Percentiles rank a stretch among this genome's conserved stretches.
Evolutionary conservation across 805 yeast genomes (phyloP).

Genomic region (Ogataea saltuana): DNA sequence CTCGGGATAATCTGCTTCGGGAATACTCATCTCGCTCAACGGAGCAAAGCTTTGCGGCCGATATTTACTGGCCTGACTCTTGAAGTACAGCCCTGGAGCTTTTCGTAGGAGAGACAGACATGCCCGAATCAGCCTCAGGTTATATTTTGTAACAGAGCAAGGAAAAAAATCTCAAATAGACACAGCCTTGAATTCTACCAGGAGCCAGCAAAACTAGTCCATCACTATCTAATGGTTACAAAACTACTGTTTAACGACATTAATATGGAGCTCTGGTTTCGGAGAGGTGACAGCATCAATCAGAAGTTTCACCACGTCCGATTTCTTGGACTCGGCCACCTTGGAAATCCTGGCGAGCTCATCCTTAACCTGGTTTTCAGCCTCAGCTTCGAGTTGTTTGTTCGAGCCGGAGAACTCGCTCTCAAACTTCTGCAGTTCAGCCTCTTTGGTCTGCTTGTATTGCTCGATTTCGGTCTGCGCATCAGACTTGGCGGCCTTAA

Average conservation of each 20-base stretch:
- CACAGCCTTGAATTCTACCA: too few species aligned
- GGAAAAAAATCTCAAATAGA: neutral
- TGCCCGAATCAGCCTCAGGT: neutral
- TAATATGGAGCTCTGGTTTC: conserved; percentile 78
- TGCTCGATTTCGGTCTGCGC: conserved; percentile 87
- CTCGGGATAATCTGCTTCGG: conserved; percentile 34
- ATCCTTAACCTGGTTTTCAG: conserved; percentile 68
- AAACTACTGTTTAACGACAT: conserved; percentile 34
- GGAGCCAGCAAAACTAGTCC: too few species aligned
- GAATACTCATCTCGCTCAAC: conserved; percentile 20
- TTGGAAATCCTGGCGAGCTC: conserved; percentile 70
- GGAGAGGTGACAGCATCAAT: conserved; percentile 80
- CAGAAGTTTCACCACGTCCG: conserved; percentile 69
- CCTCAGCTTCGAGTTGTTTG: conserved; percentile 74
- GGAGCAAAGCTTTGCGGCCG: neutral
- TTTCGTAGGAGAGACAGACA: neutral
- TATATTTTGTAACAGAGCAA: neutral
- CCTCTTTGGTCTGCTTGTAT: conserved; percentile 82
- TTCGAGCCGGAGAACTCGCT: conserved; percentile 73
- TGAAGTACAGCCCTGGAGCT: neutral
- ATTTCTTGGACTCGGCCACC: conserved; percentile 61
- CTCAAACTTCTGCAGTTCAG: conserved; percentile 74
- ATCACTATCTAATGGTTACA: too few species aligned
- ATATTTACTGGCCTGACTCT: neutral
- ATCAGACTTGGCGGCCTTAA: conserved; percentile 92